phyloP scores from a whole-genome alignment of 2,329 filamentous ascomycete species.

The Ceratocystis cubensis region DNA sequence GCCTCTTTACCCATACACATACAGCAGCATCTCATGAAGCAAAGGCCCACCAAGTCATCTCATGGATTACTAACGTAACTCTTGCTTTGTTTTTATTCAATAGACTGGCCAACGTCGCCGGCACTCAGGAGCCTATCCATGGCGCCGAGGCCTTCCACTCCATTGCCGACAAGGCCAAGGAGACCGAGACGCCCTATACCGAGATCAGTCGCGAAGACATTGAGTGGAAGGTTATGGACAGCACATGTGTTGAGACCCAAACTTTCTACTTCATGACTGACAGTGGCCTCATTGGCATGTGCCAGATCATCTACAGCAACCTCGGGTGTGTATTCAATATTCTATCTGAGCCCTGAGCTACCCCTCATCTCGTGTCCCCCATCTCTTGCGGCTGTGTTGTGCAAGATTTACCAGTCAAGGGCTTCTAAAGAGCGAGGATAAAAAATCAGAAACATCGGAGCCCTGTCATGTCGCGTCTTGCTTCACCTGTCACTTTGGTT shows the following conservation, averaged over 20 bases:
- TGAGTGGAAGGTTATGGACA: constrained; percentile 69
- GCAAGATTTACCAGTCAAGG: background rate
- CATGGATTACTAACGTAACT: constrained; percentile 9
- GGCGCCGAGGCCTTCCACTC: constrained; percentile 77
- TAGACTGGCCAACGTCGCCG: constrained; percentile 67
- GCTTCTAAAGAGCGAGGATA: background rate
- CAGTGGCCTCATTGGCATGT: constrained; percentile 61
- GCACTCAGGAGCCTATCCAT: constrained; percentile 93
- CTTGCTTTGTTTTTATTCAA: constrained; percentile 11
- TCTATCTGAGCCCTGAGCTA: constrained; percentile 5
- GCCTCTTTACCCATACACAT: background rate
- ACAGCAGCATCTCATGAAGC: background rate
- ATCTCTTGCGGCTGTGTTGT: constrained; percentile 22
- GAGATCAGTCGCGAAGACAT: constrained; percentile 66
- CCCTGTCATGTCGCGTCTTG: background rate
- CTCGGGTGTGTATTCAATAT: constrained; percentile 54
- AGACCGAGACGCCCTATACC: constrained; percentile 62
- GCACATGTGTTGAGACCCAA: constrained; percentile 87
- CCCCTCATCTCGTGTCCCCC: constrained; percentile 15
- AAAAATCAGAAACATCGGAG: constrained; percentile 5
- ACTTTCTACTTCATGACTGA: constrained; percentile 83
- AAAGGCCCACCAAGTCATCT: too few species aligned
- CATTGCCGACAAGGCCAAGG: constrained; percentile 67
- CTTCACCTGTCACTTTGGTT: constrained; percentile 2
- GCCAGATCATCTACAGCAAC: constrained; percentile 95